Percentiles rank a stretch among this genome's conserved stretches.
These are phyloP conservation scores for Maudiozyma saulgeensis DNA, from an alignment of 805 yeast species.

Conservation along the genomic window DNA sequence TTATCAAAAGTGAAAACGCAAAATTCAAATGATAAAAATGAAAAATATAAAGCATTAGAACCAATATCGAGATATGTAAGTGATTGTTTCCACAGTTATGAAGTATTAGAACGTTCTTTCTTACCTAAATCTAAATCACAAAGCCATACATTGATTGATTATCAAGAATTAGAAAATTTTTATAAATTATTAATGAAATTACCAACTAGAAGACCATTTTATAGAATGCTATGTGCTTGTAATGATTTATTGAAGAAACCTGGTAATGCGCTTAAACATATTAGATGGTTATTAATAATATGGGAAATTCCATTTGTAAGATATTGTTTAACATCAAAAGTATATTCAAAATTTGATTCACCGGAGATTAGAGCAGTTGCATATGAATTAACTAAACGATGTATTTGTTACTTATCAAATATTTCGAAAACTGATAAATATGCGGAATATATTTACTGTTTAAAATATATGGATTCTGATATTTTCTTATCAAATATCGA, in stretches of 20 bases:
- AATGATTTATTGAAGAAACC: constrained; percentile 46
- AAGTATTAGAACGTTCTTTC: constrained; percentile 49
- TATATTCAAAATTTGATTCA: constrained; percentile 26
- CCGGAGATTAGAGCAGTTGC: constrained; percentile 47
- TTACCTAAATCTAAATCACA: constrained; percentile 12
- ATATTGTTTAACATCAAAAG: constrained; percentile 33
- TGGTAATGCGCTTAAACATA: constrained; percentile 16
- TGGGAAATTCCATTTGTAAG: constrained; percentile 59
- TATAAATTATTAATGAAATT: constrained; percentile 39
- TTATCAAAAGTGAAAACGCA: not conserved
- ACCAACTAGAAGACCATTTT: constrained; percentile 55
- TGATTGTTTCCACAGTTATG: constrained; percentile 38
- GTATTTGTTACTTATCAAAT: constrained; percentile 58
- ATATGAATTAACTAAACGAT: constrained; percentile 61
- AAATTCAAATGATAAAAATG: constrained; percentile 2
- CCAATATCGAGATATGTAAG: constrained; percentile 43
- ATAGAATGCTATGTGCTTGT: constrained; percentile 43
- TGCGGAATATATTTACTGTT: constrained; percentile 6
- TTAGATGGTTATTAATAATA: constrained; percentile 54
- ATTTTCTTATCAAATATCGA: constrained; percentile 50
- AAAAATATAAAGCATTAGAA: constrained; percentile 29
- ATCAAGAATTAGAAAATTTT: constrained; percentile 36
- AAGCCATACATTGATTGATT: constrained; percentile 34
- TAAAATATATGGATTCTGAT: constrained; percentile 22
- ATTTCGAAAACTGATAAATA: constrained; percentile 2